Evolutionary conservation across 345 rosid genomes (phyloP), one percentile per base, ranked within the genome.

Genomic region (Salix purpurea): DNA sequence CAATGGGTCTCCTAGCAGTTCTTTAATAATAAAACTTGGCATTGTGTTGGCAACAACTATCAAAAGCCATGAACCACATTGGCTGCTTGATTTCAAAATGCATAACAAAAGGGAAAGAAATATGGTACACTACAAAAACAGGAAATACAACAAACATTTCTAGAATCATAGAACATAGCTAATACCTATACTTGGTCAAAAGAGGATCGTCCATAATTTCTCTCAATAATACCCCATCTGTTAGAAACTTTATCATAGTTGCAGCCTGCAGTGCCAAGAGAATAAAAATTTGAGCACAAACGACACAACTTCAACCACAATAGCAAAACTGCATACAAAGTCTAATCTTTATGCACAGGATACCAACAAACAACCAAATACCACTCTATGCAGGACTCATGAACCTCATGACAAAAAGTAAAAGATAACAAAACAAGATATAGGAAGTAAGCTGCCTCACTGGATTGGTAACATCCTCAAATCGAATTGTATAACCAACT

Each of bases 131-230:
- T 32, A 32, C 64, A 19, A 65, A 39, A 3, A 13, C 13, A 11
- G 13, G 30, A 23, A 54, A 26, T 64, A 32, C n/a, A 36, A 30
- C n/a, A 18, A 54, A 56, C 28, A 24, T 26, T 36, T 48, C 24
- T 73, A 66, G 36, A 81, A 50, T 44, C 66, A 77, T 40, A 46
- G 50, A 15, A 4, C 50, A 46, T 58, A 86, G 76, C 6, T 56
- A 71, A 74, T 87, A 93, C 99, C 99, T 93, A 70, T 95, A 95
- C 78, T 93, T 95, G 8, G 97, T 89, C 89, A 95, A 89, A 74
- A 95, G 96, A 52, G 98, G 99, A 90, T 95, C 99, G 67, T 89
- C 98, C 99, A 95, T 95, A 98, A 95, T 91, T 84, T 95, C 99
- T 83, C 98, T 89, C 18, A 96, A 91, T 58, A 96, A 83, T 14